phyloP scores from a whole-genome alignment of 2,329 filamentous ascomycete genomes.

The Chaetomium sp. region DNA sequence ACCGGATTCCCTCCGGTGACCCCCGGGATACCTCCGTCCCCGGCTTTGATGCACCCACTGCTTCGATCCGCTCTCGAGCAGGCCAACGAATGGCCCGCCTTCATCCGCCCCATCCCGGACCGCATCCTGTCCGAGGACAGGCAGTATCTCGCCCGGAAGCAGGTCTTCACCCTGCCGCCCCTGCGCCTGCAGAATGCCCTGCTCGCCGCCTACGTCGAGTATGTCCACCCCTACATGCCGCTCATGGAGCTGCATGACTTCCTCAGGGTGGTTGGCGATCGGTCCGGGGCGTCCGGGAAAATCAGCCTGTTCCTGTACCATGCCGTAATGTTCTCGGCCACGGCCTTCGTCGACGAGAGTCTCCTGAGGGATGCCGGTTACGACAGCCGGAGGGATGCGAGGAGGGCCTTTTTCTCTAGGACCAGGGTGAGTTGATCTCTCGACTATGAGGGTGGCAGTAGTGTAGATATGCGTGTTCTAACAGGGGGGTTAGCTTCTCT shows the following conservation, averaged over 20 bases:
- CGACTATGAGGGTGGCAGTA: not conserved
- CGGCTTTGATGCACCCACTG: slow-evolving; percentile 24
- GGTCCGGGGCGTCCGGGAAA: slow-evolving; percentile 69
- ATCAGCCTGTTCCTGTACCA: slow-evolving; percentile 89
- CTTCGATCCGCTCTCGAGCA: slow-evolving; percentile 32
- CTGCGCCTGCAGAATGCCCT: slow-evolving; percentile 74
- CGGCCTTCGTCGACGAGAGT: slow-evolving; percentile 82
- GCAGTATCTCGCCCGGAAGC: slow-evolving; percentile 79
- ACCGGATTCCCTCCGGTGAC: slow-evolving; percentile 24
- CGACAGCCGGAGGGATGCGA: slow-evolving; percentile 73
- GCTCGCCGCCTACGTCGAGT: slow-evolving; percentile 81
- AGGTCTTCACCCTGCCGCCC: slow-evolving; percentile 76
- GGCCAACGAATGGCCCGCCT: slow-evolving; percentile 56
- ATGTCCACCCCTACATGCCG: slow-evolving; percentile 93
- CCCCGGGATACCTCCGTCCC: slow-evolving; percentile 15
- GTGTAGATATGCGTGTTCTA: not conserved
- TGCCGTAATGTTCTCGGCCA: slow-evolving; percentile 90
- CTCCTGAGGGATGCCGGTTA: slow-evolving; percentile 78
- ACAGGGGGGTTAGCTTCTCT: slow-evolving; percentile 64
- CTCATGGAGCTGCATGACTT: slow-evolving; percentile 70
- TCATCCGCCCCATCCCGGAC: slow-evolving; percentile 76
- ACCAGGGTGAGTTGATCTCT: slow-evolving; percentile 66
- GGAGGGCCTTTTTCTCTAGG: slow-evolving; percentile 87
- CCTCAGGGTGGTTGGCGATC: slow-evolving; percentile 60
- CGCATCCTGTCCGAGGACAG: slow-evolving; percentile 81